Percentiles rank a stretch among this genome's conserved stretches.
These are phyloP conservation scores for Clarireedia hainanense DNA, from an alignment of 2,329 filamentous ascomycete genomes.

Conservation along the genomic window DNA sequence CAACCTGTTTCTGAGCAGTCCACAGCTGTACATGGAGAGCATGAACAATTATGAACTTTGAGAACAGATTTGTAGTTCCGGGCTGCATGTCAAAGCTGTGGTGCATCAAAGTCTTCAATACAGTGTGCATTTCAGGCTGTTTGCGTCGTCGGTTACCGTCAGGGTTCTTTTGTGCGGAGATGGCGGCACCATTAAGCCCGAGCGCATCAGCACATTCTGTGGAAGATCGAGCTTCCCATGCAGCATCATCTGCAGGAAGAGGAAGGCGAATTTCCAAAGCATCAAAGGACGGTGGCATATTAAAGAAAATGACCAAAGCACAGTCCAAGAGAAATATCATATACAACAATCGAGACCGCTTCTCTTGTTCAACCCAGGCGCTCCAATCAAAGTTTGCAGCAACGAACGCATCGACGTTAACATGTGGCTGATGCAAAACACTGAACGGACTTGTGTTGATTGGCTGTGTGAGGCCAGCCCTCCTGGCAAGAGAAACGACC, in stretches of 20 bases:
- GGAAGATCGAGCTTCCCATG: constrained; percentile 58
- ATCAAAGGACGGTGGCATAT: constrained; percentile 55
- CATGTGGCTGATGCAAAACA: constrained; percentile 50
- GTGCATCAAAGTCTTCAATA: constrained; percentile 53
- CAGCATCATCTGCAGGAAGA: constrained; percentile 65
- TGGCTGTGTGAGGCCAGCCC: constrained; percentile 47
- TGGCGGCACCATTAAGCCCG: constrained; percentile 50
- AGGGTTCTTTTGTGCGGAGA: constrained; percentile 48
- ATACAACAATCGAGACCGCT: constrained; percentile 56
- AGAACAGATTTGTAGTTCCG: constrained; percentile 61
- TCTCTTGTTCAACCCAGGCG: constrained; percentile 64
- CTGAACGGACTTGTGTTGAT: constrained; percentile 46
- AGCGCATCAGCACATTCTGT: constrained; percentile 57
- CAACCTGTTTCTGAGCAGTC: constrained; percentile 37
- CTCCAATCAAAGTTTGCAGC: constrained; percentile 54
- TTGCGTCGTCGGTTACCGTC: constrained; percentile 55
- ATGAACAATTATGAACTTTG: constrained; percentile 68
- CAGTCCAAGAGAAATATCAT: constrained; percentile 57
- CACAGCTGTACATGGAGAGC: constrained; percentile 57
- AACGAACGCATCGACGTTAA: constrained; percentile 39
- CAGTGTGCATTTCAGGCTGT: constrained; percentile 56
- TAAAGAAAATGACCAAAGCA: constrained; percentile 64
- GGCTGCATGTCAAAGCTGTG: constrained; percentile 51
- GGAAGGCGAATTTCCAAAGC: constrained; percentile 56
- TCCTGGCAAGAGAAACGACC: constrained; percentile 49